Percentiles rank a stretch among this genome's conserved stretches.
These are phyloP conservation scores for Exserohilum rostratum DNA, from an alignment of 2,329 filamentous ascomycete species.

Conservation along the genomic window DNA sequence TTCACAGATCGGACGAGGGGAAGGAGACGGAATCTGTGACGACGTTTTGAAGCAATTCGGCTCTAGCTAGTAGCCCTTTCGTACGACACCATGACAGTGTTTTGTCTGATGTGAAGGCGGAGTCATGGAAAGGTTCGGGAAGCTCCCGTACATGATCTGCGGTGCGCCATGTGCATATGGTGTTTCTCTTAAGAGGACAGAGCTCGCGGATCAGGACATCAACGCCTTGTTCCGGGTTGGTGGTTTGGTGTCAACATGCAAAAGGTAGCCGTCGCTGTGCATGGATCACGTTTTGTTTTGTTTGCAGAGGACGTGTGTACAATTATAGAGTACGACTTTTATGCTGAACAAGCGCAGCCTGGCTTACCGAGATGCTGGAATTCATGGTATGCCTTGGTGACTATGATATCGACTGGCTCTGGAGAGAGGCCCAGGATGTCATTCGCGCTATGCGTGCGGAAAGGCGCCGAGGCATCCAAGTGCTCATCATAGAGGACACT, in stretches of 20 bases:
- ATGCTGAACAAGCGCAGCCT: constrained; percentile 44
- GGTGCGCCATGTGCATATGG: too few relatives aligned
- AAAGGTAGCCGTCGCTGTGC: not conserved
- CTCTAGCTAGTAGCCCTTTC: too few relatives aligned
- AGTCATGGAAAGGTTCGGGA: too few relatives aligned
- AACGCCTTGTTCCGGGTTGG: not conserved
- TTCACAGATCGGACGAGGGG: too few relatives aligned
- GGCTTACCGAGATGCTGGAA: constrained; percentile 32
- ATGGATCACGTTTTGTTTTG: not conserved
- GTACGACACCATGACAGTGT: too few relatives aligned
- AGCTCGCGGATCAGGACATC: not conserved
- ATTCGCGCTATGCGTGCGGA: constrained; percentile 34
- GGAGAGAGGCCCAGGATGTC: constrained; percentile 18
- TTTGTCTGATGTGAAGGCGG: too few relatives aligned
- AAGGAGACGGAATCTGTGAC: too few relatives aligned
- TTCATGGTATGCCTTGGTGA: constrained; percentile 25
- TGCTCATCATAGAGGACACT: constrained; percentile 46
- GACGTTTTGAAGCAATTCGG: too few relatives aligned
- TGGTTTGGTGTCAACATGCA: not conserved
- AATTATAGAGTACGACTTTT: not conserved
- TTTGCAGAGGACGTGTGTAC: not conserved
- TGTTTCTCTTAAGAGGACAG: not conserved
- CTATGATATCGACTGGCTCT: constrained; percentile 28
- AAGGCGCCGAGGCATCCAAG: constrained; percentile 30
- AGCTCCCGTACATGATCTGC: too few relatives aligned